Base-by-base conservation (phyloP, 768 basidiomycete species). In the Phanerochaete carnosa region DNA sequence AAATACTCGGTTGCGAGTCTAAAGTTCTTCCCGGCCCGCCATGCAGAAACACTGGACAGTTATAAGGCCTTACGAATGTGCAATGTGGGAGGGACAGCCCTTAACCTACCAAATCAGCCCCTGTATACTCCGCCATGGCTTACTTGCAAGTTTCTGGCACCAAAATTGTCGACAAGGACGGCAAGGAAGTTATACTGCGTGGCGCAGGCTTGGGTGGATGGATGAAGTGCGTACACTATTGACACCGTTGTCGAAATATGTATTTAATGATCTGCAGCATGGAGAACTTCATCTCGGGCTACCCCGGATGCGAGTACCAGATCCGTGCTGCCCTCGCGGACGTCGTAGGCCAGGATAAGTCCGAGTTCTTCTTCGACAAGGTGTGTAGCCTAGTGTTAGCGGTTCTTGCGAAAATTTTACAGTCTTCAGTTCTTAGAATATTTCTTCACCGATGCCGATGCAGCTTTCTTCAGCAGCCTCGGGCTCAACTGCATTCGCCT, bases 201-300 rank as follows among this genome's bases (percentile, higher is more conserved):
- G 90, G 91, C 26, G 90, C 90, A 55, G 88, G 89, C 15, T 74
- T 92, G n/a, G 90, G 89, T 65, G 90, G 90, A 70, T 91, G 90
- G 90, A 89, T 93, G 87, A 91, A 87, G 90, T 91, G 67, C 73
- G 89, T 68, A 7, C 1, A 45, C 13, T 29, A n/a, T 12, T 15
- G 52, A 45, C n/a, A 46, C 8, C 45, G 29, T 25, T 43, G 50
- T 49, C 37, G 28, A 16, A n/a, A 29, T 16, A 28, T 29, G 33
- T 55, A 39, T 19, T 57, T n/a, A 39, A 50, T 16, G 32, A 62
- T 57, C 43, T 50, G 23, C 45, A 88, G 85, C 69, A 87, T 87
- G 87, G 87, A 89, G 73, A 90, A 89, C 73, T 89, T 89, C 69
- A 88, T 90, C 57, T 81, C 85, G 61, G 90, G 90, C 12, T 92